phyloP scores from a whole-genome alignment of 2,329 filamentous ascomycete genomes.

The Trichoderma semiorbis region DNA sequence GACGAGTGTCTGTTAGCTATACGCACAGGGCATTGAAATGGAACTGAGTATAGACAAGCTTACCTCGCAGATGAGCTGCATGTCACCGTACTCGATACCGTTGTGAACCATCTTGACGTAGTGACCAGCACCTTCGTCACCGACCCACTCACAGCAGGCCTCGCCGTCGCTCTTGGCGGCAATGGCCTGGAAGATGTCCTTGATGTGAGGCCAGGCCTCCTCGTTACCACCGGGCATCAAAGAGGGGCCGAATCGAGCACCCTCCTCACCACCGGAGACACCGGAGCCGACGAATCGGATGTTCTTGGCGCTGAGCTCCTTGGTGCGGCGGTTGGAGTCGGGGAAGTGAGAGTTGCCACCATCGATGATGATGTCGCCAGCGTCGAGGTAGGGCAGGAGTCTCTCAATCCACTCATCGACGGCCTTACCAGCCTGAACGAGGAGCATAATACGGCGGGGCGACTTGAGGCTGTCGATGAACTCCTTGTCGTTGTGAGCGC shows the following conservation, averaged over 20 bases:
- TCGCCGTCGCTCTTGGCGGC: slow-evolving; percentile 96
- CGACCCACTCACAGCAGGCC: slow-evolving; percentile 99
- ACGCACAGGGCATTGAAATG: neutral
- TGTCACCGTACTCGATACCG: slow-evolving; percentile 99
- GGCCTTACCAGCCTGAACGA: slow-evolving; percentile 96
- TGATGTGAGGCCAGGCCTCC: slow-evolving; percentile 96
- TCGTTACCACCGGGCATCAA: slow-evolving; percentile 99
- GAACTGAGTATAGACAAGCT: slow-evolving; percentile 26
- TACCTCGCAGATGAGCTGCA: slow-evolving; percentile 99
- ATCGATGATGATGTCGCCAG: slow-evolving; percentile 98
- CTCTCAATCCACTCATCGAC: slow-evolving; percentile 99
- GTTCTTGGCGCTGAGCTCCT: slow-evolving; percentile 82
- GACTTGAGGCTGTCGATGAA: slow-evolving; percentile 96
- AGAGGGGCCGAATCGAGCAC: slow-evolving; percentile 93
- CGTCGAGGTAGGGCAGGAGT: slow-evolving; percentile 76
- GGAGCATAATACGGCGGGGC: slow-evolving; percentile 94
- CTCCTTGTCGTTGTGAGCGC: slow-evolving; percentile 90
- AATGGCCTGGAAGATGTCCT: slow-evolving; percentile 98
- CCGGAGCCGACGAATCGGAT: slow-evolving; percentile 94
- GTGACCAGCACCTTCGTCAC: slow-evolving; percentile 98
- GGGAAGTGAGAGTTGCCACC: slow-evolving; percentile 98
- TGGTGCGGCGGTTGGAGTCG: slow-evolving; percentile 94
- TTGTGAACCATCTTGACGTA: slow-evolving; percentile 99
- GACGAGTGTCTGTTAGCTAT: slow-evolving; percentile 2
- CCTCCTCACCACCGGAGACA: slow-evolving; percentile 99